Conservation (phyloP, 2,329 filamentous ascomycete genomes). For the Diaporthe vexans region DNA sequence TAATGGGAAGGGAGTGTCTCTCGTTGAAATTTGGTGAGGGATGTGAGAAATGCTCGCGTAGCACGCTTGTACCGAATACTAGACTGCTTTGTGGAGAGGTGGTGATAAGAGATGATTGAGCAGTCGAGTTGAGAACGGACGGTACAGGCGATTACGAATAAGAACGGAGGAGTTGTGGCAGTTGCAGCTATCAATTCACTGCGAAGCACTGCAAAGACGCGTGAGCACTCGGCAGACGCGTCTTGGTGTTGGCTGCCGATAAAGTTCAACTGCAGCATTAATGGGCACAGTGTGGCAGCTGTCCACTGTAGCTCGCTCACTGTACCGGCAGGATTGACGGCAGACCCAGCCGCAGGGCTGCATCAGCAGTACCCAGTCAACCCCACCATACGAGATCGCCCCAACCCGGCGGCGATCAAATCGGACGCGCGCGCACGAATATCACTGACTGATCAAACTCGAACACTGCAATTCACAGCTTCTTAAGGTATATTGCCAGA, state of each 20-base stretch:
- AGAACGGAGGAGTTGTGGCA: not conserved
- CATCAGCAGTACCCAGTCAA: constrained; percentile 6
- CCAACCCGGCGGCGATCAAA: constrained; percentile 25
- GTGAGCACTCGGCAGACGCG: constrained; percentile 1
- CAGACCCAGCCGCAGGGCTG: constrained; percentile 26
- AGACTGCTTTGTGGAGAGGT: not conserved
- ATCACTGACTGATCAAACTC: not conserved
- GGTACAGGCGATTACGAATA: not conserved
- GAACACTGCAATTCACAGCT: not conserved
- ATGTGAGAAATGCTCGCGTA: not conserved
- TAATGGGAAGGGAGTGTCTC: not conserved
- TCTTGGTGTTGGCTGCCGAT: not conserved
- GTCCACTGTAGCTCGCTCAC: not conserved
- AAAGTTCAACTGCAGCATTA: not conserved
- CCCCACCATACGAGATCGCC: constrained; percentile 10
- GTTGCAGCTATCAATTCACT: not conserved
- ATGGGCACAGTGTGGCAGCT: constrained; percentile 13
- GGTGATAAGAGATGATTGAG: not conserved
- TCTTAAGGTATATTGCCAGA: not conserved
- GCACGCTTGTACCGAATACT: not conserved
- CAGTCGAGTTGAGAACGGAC: not conserved
- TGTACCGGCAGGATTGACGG: constrained; percentile 2
- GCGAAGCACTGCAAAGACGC: not conserved
- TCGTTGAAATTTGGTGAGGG: not conserved
- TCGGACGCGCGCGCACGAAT: constrained; percentile 19